Evolutionary conservation across 129 eudicot species (phyloP).

Genomic region (Lactuca saligna): DNA sequence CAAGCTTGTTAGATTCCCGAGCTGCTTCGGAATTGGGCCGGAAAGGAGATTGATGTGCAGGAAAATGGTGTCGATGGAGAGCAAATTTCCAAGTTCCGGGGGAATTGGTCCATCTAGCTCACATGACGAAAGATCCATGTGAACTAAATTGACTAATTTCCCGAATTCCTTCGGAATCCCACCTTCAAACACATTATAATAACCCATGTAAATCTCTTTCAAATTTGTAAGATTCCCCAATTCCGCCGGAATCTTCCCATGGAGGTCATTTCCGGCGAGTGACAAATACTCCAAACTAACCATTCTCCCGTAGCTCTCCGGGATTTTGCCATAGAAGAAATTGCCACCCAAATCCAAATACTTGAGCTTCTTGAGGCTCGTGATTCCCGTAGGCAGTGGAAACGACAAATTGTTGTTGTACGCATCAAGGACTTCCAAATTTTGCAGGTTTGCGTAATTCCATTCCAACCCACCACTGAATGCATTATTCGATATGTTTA

Average conservation of each 20-base stretch:
- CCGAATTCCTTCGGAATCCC: conserved; percentile 84
- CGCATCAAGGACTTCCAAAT: conserved; percentile 68
- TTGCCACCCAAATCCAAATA: conserved; percentile 89
- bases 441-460: conserved; percentile 52
- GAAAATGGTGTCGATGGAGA: conserved; percentile 63
- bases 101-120: conserved; percentile 81
- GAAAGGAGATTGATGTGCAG: conserved; percentile 68
- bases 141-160: conserved; percentile 61
- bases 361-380: conserved; percentile 53
- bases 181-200: conserved; percentile 71
- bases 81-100: conserved; percentile 66
- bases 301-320: conserved; percentile 55
- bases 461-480: conserved; percentile 62
- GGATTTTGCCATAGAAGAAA: conserved; percentile 71
- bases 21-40: conserved; percentile 69
- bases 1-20: conserved; percentile 74
- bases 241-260: conserved; percentile 73
- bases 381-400: conserved; percentile 54
- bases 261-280: conserved; percentile 81
- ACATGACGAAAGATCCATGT: conserved; percentile 79
- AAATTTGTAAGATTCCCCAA: conserved; percentile 84
- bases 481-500: conserved; percentile 78
- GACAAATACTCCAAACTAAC: conserved; percentile 58
- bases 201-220: conserved; percentile 80
- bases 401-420: conserved; percentile 82